A percentile compares a stretch with the other conserved stretches of the same genome.
Conservation (phyloP, 345 rosid genomes). For the Psidium guajava region DNA sequence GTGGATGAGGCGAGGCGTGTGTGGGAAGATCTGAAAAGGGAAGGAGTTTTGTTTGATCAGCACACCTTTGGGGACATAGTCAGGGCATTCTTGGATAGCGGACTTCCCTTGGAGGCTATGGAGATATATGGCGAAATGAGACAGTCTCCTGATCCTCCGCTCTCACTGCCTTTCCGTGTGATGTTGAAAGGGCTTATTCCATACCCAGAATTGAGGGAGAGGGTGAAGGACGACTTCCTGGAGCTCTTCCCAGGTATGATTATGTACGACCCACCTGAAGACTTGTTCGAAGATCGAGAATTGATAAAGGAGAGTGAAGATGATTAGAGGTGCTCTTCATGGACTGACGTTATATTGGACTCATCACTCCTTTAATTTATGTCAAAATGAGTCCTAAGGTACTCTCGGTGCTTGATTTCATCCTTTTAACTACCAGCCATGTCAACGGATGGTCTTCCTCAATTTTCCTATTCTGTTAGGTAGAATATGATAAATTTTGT, state of each 20-base stretch:
- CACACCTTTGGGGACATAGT: constrained; percentile 83
- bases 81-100: constrained; percentile 58
- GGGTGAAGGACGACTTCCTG: constrained; percentile 76
- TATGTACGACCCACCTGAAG: constrained; percentile 83
- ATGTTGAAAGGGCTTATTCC: constrained; percentile 79
- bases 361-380: background rate
- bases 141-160: constrained; percentile 72
- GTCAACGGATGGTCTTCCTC: background rate
- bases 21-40: constrained; percentile 75
- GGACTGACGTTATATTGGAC: background rate
- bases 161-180: constrained; percentile 84
- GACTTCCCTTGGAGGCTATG: constrained; percentile 67
- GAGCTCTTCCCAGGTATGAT: constrained; percentile 84
- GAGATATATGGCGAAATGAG: constrained; percentile 77
- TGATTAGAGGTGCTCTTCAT: constrained; percentile 13
- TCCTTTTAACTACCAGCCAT: background rate
- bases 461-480: background rate
- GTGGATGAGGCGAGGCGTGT: constrained; percentile 50
- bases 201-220: constrained; percentile 75
- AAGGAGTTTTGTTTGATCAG: constrained; percentile 79
- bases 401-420: background rate
- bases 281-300: constrained; percentile 52
- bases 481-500: background rate
- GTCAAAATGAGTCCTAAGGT: background rate
- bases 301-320: constrained; percentile 27